These are phyloP conservation scores for Trapa bicornis DNA, from an alignment of 345 rosid genomes.

Conservation along the genomic window DNA sequence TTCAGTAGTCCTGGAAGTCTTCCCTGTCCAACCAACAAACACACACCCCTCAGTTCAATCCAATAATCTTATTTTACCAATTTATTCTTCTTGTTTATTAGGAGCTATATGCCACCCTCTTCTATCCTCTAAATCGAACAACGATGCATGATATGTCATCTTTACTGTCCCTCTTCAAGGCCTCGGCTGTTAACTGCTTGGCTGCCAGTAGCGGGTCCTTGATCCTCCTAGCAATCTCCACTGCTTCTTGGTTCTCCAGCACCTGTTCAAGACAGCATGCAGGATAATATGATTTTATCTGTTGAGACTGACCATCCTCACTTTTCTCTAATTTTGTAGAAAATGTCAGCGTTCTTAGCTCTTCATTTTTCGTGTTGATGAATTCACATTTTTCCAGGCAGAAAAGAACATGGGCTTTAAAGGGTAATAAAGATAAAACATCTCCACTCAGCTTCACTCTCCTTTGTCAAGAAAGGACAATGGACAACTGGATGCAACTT, in stretches of 20 bases:
- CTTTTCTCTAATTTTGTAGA: too few species aligned
- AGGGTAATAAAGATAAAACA: neutral
- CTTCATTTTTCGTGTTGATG: neutral
- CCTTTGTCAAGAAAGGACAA: neutral
- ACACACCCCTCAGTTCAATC: neutral
- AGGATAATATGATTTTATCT: neutral
- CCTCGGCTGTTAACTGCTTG: conserved; percentile 13
- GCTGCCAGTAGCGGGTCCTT: conserved; percentile 14
- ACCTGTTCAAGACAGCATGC: conserved; percentile 8
- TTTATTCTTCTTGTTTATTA: neutral
- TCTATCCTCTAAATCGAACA: conserved; percentile 8
- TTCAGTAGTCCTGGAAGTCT: neutral
- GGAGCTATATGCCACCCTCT: neutral
- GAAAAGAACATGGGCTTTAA: neutral
- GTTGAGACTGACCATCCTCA: too few species aligned
- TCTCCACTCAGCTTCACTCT: neutral
- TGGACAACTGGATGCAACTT: neutral
- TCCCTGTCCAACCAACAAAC: neutral
- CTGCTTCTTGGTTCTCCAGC: conserved; percentile 15
- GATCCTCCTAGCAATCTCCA: conserved; percentile 11
- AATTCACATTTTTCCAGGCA: neutral
- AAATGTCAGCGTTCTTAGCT: too few species aligned
- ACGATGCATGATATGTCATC: conserved; percentile 19
- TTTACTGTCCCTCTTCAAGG: conserved; percentile 15
- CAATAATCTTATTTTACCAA: neutral